Evolutionary conservation across 2,329 filamentous ascomycete genomes (phyloP), one percentile per base, ranked within the genome.

Genomic region (Aciculosporium take): DNA sequence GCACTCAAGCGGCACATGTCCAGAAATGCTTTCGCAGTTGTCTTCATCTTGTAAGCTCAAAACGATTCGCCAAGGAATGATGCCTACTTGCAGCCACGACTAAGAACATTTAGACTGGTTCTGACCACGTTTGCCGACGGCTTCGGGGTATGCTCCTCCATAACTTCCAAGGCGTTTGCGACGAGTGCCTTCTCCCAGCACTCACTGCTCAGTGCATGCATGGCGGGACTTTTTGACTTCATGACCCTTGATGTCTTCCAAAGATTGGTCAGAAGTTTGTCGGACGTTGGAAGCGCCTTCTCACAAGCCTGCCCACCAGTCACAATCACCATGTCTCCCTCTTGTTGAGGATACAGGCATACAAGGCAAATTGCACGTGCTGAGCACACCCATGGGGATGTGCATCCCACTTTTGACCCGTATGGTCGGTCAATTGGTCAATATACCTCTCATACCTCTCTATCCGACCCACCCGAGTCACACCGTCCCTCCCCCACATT

Each of bases 171-270:
- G 36, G 51, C 57, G 0, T 60, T 56, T 39, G 57, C 57, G 3
- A 59, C 58, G 0, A 59, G 56, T 30, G 49, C 48, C 10, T 74
- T 71, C 42, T 53, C 61, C 28, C 55, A 59, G 12, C 71, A 74
- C 49, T 71, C 69, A 5, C 56, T 71, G 5, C 56, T 71, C 20
- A 63, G 65, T 0, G 62, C 62, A 1, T 64, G 61, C 28, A 27
- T 58, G 1, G 43, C 63, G 2, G 57, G 53, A 5, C 53, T 59
- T 21, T 51, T 64, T 1, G 62, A 65, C 34, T 59, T 57, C 17
- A 56, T 60, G 24, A 52, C 62, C 10, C 62, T 65, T 38, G 58
- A 58, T 2, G 49, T 59, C 24, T 65, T 64, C 41, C n/a, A n/a
- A n/a, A n/a, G n/a, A n/a, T n/a, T n/a, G n/a, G n/a, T n/a, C n/a